Evolutionary conservation across 2,329 filamentous ascomycete genomes (phyloP).

Genomic region (Epichloe festucae): DNA sequence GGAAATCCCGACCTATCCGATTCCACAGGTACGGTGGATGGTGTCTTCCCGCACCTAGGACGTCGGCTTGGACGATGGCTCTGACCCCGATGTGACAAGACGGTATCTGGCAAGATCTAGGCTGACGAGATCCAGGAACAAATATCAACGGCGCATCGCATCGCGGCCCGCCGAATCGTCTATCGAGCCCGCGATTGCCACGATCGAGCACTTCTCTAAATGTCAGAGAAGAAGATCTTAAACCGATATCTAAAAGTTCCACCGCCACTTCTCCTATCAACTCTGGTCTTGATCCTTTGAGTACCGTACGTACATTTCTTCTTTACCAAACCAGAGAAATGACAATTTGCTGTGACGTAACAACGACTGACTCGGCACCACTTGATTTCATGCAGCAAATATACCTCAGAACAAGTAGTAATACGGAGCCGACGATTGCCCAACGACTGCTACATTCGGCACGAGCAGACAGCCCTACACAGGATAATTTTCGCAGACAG

Average conservation of each 20-base stretch:
- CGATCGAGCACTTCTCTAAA: constrained; percentile 50
- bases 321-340: not conserved
- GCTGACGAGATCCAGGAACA: constrained; percentile 4
- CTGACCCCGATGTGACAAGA: not conserved
- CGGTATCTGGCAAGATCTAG: not conserved
- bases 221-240: constrained; percentile 20
- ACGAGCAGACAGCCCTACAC: constrained; percentile 37
- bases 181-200: constrained; percentile 15
- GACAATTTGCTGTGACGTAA: not conserved
- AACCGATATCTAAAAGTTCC: constrained; percentile 14
- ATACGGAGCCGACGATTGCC: constrained; percentile 33
- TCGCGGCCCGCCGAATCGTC: constrained; percentile 7
- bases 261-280: constrained; percentile 13
- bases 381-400: constrained; percentile 22
- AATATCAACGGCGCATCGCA: constrained; percentile 4
- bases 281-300: constrained; percentile 24
- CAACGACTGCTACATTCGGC: constrained; percentile 40
- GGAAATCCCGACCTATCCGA: constrained; percentile 17
- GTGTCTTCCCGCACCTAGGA: not conserved
- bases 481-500: constrained; percentile 26
- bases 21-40: constrained; percentile 16
- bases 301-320: constrained; percentile 18
- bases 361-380: not conserved
- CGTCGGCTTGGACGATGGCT: not conserved
- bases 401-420: constrained; percentile 25